Base-by-base conservation (phyloP, 1,284 basidiomycete species). In the Fomitopsis schrenkii region DNA sequence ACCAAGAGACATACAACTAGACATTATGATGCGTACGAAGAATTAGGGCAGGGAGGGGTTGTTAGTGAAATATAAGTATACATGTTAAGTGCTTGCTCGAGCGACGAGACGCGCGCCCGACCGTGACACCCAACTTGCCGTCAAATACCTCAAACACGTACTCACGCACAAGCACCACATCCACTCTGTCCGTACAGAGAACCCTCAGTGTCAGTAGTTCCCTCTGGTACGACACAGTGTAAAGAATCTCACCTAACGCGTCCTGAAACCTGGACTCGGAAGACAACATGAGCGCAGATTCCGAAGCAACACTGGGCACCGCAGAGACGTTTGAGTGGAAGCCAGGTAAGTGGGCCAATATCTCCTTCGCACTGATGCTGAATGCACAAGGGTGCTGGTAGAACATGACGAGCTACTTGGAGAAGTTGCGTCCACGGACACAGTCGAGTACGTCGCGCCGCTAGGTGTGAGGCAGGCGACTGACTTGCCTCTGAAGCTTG, bases 341-440 rank as follows among this genome's bases (percentile, higher is more conserved):
- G 41, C 58, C 64, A 70, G 72, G 73, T 72, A 66, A 5, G 62
- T 56, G 54, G 19, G 42, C 14, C 28, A 14, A 14, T 12, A 9
- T 12, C 1, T 12, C 30, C n/a, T 22, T 26, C 28, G 52, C 48
- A 50, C 19, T 54, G 61, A 55, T 59, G 54, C 59, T 62, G 28
- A 62, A 64, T 63, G 52, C 62, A 66, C 38, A 63, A 35, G 67
- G 57, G 67, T 72, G 70, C 53, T 64, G 60, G 59, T 72, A 90
- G 89, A 87, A 67, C 79, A 88, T 69, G 85, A 92, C 64, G 75
- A 76, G 10, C 64, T 90, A 2, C 75, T 95, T 33, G 80, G 88
- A 58, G 80, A 82, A 60, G 84, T 94, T 64, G 90, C 90, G 3
- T 80, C 80, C 14, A 86, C 85, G 2, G 92, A 94, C 71, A 74